These are phyloP conservation scores for Lachnum nothofagi DNA, from an alignment of 2,329 filamentous ascomycete species.

Conservation along the genomic window DNA sequence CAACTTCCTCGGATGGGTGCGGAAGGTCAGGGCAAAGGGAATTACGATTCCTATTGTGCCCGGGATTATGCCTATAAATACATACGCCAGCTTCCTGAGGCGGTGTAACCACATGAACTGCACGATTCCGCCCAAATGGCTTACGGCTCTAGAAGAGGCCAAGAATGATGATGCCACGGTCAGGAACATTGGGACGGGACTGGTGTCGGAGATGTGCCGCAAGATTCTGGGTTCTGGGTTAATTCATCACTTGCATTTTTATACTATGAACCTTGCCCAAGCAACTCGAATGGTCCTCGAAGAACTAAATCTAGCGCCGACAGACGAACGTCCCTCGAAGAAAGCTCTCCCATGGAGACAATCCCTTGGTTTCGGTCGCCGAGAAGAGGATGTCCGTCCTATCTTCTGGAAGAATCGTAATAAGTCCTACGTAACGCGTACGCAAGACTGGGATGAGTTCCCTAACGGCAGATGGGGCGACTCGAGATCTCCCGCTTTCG, in stretches of 20 bases:
- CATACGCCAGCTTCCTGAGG: conserved; percentile 86
- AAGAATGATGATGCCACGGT: conserved; percentile 96
- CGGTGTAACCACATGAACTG: conserved; percentile 88
- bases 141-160: conserved; percentile 76
- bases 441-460: conserved; percentile 98
- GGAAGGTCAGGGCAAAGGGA: conserved; percentile 76
- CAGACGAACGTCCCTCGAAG: conserved; percentile 70
- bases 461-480: conserved; percentile 99
- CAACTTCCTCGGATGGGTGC: conserved; percentile 87
- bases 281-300: conserved; percentile 91
- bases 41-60: conserved; percentile 79
- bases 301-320: conserved; percentile 77
- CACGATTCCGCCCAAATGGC: conserved; percentile 75
- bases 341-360: conserved; percentile 95
- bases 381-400: conserved; percentile 91
- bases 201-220: conserved; percentile 86
- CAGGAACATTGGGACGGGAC: conserved; percentile 77
- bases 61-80: conserved; percentile 91
- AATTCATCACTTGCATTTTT: conserved; percentile 89
- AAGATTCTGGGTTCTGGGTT: conserved; percentile 74
- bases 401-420: conserved; percentile 99
- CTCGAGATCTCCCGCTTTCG: conserved; percentile 90
- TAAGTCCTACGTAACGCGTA: conserved; percentile 90
- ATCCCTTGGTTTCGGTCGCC: conserved; percentile 80
- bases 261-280: conserved; percentile 98